Percentiles rank a stretch among this genome's conserved stretches.
Conservation (phyloP, 2,329 filamentous ascomycete genomes). For the Fusarium sp. region DNA sequence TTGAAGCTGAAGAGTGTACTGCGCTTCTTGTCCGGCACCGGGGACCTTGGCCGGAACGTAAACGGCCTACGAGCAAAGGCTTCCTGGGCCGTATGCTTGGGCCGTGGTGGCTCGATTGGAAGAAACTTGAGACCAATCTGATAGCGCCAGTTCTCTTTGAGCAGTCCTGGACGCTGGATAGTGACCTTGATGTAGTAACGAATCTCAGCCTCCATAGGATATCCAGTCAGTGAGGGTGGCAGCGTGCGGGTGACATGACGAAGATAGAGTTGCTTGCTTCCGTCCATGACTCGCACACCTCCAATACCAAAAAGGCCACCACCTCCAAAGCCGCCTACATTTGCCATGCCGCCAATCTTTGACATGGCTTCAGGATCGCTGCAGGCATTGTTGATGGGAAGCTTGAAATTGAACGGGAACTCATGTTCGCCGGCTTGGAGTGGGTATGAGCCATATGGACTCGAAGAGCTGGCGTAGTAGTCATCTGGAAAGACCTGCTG, state of each 20-base stretch:
- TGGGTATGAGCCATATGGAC: conserved; percentile 63
- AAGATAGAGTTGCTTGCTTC: conserved; percentile 71
- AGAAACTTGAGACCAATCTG: conserved; percentile 83
- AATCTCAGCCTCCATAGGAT: conserved; percentile 89
- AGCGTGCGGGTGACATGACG: conserved; percentile 86
- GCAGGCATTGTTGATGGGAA: conserved; percentile 82
- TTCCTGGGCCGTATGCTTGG: conserved; percentile 76
- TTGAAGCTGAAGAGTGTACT: conserved; percentile 68
- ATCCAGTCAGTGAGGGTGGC: conserved; percentile 89
- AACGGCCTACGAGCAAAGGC: conserved; percentile 83
- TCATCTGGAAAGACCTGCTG: conserved; percentile 78
- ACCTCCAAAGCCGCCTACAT: conserved; percentile 63
- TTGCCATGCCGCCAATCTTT: conserved; percentile 65
- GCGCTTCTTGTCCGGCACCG: conserved; percentile 61
- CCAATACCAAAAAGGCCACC: conserved; percentile 61
- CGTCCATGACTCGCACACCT: conserved; percentile 71
- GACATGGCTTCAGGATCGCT: conserved; percentile 65
- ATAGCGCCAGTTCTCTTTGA: conserved; percentile 88
- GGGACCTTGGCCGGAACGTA: conserved; percentile 61
- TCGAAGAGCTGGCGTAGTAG: conserved; percentile 55
- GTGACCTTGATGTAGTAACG: conserved; percentile 97
- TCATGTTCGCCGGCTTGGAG: conserved; percentile 78
- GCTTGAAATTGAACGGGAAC: conserved; percentile 83
- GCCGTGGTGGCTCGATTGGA: conserved; percentile 89
- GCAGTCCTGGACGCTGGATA: conserved; percentile 85